Evolutionary conservation across 2,329 filamentous ascomycete genomes (phyloP).

Genomic region (Penicillium carneum): DNA sequence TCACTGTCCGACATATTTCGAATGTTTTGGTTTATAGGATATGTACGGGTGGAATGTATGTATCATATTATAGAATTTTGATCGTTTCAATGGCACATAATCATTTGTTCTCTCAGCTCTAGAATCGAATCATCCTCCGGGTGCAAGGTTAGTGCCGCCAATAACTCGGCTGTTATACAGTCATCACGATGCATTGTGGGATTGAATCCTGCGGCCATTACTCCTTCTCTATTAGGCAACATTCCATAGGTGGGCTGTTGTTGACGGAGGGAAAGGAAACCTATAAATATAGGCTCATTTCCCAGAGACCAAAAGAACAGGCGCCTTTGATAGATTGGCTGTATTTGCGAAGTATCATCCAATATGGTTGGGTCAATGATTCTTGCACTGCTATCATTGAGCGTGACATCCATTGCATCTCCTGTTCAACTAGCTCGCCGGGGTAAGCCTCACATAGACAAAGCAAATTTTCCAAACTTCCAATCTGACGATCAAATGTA

Average conservation of each 20-base stretch:
- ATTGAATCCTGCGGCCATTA: neutral
- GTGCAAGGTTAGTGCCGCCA: neutral
- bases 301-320: neutral
- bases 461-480: neutral
- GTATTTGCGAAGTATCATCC: neutral
- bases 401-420: neutral
- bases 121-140: neutral
- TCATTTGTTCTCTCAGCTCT: neutral
- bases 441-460: neutral
- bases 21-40: too few species aligned
- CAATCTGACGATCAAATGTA: neutral
- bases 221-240: neutral
- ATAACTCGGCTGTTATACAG: neutral
- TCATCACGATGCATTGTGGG: neutral
- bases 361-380: neutral
- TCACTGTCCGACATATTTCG: too few species aligned
- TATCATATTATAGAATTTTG: neutral
- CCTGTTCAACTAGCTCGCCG: conserved; percentile 2
- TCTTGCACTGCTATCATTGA: neutral
- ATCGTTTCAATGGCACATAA: neutral
- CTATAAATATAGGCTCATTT: neutral
- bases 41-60: neutral
- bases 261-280: neutral
- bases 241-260: neutral
- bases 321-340: neutral